These are phyloP conservation scores for Thuidium tamariscinum DNA, from an alignment of 225 moss, liverwort and hornwort genomes.

Conservation along the genomic window DNA sequence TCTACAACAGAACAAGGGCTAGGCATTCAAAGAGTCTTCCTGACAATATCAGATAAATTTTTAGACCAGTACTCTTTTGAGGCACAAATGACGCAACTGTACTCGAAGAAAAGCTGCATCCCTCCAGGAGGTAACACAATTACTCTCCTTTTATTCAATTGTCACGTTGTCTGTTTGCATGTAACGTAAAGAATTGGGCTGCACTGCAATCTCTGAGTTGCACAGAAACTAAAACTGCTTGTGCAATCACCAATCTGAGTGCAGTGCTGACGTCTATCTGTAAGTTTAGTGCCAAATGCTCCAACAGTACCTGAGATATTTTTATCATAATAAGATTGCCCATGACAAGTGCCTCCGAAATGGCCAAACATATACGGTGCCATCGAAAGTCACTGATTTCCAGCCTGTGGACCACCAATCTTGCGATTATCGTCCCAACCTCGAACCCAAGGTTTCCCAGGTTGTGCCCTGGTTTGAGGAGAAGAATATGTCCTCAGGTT, in stretches of 20 bases:
- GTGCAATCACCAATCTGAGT: background rate
- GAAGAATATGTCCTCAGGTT: slow-evolving; percentile 50
- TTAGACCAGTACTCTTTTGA: background rate
- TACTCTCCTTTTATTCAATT: background rate
- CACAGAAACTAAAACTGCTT: background rate
- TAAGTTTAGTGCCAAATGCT: background rate
- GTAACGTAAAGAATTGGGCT: background rate
- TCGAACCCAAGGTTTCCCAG: slow-evolving; percentile 89
- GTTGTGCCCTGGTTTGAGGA: slow-evolving; percentile 68
- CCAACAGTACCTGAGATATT: background rate
- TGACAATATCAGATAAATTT: background rate
- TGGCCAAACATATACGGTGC: background rate
- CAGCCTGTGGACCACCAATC: slow-evolving; percentile 54
- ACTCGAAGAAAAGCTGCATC: background rate
- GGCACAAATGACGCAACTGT: background rate
- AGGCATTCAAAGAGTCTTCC: background rate
- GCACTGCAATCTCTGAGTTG: background rate
- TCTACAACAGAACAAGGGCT: background rate
- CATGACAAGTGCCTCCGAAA: background rate
- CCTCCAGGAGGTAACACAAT: background rate
- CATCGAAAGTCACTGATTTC: slow-evolving; percentile 54
- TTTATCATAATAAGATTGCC: background rate
- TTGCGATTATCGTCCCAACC: slow-evolving; percentile 95
- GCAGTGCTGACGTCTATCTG: background rate
- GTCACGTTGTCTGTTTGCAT: background rate